A percentile compares a stretch with the other conserved stretches of the same genome.
Evolutionary conservation across 2,329 filamentous ascomycete species (phyloP).

Genomic region (Pseudogymnoascus sp.): DNA sequence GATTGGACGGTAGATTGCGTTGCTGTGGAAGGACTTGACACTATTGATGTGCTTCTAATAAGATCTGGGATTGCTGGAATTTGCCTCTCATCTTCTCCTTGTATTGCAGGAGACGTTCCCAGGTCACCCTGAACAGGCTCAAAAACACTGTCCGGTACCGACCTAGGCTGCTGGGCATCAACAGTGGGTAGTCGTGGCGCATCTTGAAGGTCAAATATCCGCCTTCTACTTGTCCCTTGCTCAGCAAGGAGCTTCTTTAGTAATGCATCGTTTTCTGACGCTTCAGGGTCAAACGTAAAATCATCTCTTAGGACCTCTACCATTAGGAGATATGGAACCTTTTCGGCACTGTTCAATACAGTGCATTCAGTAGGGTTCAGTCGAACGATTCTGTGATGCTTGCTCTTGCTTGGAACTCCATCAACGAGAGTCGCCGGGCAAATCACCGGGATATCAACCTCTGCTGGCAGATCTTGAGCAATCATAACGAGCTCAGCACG

Average conservation of each 20-base stretch:
- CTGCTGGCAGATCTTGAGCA: slow-evolving; percentile 70
- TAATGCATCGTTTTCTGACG: slow-evolving; percentile 61
- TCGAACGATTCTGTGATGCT: slow-evolving; percentile 74
- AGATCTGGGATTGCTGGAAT: slow-evolving; percentile 24
- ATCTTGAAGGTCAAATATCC: slow-evolving; percentile 63
- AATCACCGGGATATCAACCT: slow-evolving; percentile 76
- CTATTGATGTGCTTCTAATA: slow-evolving; percentile 23
- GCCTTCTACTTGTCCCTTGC: slow-evolving; percentile 43
- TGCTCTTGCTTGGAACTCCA: slow-evolving; percentile 64
- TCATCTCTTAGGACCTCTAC: slow-evolving; percentile 74
- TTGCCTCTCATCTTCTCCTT: slow-evolving; percentile 40
- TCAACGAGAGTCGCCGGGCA: slow-evolving; percentile 67
- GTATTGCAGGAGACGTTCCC: slow-evolving; percentile 62
- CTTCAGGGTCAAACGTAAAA: slow-evolving; percentile 72
- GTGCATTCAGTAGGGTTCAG: slow-evolving; percentile 78
- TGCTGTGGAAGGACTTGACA: slow-evolving; percentile 50
- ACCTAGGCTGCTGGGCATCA: slow-evolving; percentile 16
- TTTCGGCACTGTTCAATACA: slow-evolving; percentile 77
- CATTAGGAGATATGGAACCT: slow-evolving; percentile 79
- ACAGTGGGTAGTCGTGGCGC: slow-evolving; percentile 42
- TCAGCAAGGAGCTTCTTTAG: slow-evolving; percentile 49
- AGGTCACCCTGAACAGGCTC: slow-evolving; percentile 74
- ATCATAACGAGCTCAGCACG: slow-evolving; percentile 74
- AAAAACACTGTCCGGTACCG: slow-evolving; percentile 61
- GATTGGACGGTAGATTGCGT: slow-evolving; percentile 44